A percentile compares a stretch with the other conserved stretches of the same genome.
Evolutionary conservation across 139 green algal species (phyloP).

Genomic region (Chlamydomonas eustigma): DNA sequence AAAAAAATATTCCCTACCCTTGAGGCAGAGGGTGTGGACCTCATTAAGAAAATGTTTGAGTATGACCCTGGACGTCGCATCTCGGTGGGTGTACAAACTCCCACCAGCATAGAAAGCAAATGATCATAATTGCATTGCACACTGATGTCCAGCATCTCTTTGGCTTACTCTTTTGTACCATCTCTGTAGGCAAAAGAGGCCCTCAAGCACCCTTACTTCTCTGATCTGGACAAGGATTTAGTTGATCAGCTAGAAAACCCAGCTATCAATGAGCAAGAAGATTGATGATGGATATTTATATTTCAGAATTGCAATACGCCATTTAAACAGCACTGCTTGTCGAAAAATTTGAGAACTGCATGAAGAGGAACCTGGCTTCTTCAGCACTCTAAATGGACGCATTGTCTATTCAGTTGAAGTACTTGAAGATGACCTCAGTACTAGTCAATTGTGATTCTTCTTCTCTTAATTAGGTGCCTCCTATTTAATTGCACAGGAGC

Average conservation of each 20-base stretch:
- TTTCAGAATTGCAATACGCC: too few species aligned
- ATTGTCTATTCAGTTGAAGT: too few species aligned
- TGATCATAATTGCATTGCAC: background rate
- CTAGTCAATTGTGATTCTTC: too few species aligned
- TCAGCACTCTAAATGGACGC: too few species aligned
- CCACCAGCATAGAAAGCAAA: background rate
- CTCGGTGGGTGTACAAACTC: slow-evolving; percentile 45
- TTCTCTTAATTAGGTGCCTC: too few species aligned
- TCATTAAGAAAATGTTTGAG: slow-evolving; percentile 12
- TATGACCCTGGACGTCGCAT: slow-evolving; percentile 76
- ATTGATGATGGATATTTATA: too few species aligned
- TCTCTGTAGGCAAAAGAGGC: slow-evolving; percentile 84
- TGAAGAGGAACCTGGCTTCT: too few species aligned
- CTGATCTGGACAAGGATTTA: slow-evolving; percentile 68
- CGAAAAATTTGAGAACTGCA: too few species aligned
- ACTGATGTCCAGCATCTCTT: background rate
- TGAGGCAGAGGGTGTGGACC: background rate
- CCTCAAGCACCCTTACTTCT: slow-evolving; percentile 93
- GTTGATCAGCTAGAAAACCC: slow-evolving; percentile 45
- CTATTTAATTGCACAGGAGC: too few species aligned
- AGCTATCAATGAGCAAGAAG: background rate
- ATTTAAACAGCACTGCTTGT: too few species aligned
- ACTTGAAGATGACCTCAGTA: too few species aligned
- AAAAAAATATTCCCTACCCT: slow-evolving; percentile 62
- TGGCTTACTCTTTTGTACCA: background rate